These are phyloP conservation scores for Morella rubra DNA, from an alignment of 306 rosid genomes.

Conservation along the genomic window DNA sequence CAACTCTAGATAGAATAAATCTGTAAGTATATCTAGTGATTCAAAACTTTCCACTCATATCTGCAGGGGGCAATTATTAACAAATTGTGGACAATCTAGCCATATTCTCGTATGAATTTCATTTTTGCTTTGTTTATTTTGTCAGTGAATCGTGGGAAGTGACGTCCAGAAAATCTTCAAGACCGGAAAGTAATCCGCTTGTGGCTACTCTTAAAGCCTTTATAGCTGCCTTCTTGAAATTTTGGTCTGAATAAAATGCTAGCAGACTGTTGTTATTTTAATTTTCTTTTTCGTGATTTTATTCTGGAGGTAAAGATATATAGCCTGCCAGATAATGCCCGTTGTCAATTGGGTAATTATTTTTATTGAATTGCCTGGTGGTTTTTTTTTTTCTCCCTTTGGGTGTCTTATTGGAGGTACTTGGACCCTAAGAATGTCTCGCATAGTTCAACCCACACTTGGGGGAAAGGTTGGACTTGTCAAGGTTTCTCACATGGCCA, in stretches of 20 bases:
- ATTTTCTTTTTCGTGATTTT: slow-evolving; percentile 7
- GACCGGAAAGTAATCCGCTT: slow-evolving; percentile 54
- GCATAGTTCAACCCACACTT: neutral
- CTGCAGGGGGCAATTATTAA: slow-evolving; percentile 6
- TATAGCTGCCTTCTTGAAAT: slow-evolving; percentile 58
- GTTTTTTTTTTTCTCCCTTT: neutral
- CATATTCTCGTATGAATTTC: slow-evolving; percentile 8
- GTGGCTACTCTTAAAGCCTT: slow-evolving; percentile 50
- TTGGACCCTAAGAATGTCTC: neutral
- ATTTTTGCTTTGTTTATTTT: slow-evolving; percentile 27
- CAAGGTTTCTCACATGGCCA: neutral
- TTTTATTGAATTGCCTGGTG: neutral
- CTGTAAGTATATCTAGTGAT: slow-evolving; percentile 57
- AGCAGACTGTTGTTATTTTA: slow-evolving; percentile 13
- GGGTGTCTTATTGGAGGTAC: neutral
- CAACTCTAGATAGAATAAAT: slow-evolving; percentile 78
- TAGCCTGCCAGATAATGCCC: slow-evolving; percentile 22
- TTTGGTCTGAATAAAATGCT: slow-evolving; percentile 70
- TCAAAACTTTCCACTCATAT: neutral
- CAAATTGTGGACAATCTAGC: slow-evolving; percentile 14
- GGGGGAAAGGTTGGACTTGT: neutral
- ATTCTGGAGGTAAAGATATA: slow-evolving; percentile 25
- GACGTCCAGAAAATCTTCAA: slow-evolving; percentile 36
- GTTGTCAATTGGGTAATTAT: slow-evolving; percentile 16
- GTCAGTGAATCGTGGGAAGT: slow-evolving; percentile 94